Base-by-base conservation (phyloP, 106 monocot genomes). In the Apostasia ramifera region DNA sequence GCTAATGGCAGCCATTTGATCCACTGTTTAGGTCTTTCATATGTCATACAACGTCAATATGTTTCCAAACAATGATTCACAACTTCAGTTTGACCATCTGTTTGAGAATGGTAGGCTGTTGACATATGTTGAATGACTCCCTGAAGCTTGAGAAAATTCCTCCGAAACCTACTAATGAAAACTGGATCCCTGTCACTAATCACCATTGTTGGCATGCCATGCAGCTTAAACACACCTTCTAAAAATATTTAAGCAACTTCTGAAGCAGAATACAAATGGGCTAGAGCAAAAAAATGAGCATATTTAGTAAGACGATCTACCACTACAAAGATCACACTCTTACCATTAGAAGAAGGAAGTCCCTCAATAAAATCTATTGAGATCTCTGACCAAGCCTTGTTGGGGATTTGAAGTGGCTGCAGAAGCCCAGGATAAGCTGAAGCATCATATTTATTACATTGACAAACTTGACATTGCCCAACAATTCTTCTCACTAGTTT, bases 341-440 rank as follows among this genome's bases (percentile, higher is more conserved):
- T 4, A 1, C 51, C 66, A 1, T 43, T 6, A 0, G 43, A 15
- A 5, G 57, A 8, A 6, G 72, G 72, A 1, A 78, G 43, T 1
- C 44, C 67, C 3, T 72, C 60, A 7, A 78, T 55, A 9, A 73
- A 73, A 60, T 78, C 78, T 4, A 78, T 41, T 1, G 60, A 52
- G 0, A 66, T 4, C 2, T 71, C 64, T 4, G 37, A 43, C 71
- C 71, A 71, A 8, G 59, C 5, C 0, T 6, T 2, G 4, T 39
- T 5, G 2, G 66, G 71, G 3, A 72, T 37, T 1, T 65, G 66
- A 1, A 71, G 59, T 1, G 70, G 66, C n/a, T 71, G 66, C 1
- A 78, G 63, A 0, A 71, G 12, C 3, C 78, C 47, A 2, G 8
- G 3, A 50, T 3, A 8, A 5, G 3, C 6, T 50, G 3, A 8